Percentiles rank a stretch among this genome's conserved stretches.
Conservation (phyloP, 83 land plant genomes). For the Diphasiastrum complanatum region DNA sequence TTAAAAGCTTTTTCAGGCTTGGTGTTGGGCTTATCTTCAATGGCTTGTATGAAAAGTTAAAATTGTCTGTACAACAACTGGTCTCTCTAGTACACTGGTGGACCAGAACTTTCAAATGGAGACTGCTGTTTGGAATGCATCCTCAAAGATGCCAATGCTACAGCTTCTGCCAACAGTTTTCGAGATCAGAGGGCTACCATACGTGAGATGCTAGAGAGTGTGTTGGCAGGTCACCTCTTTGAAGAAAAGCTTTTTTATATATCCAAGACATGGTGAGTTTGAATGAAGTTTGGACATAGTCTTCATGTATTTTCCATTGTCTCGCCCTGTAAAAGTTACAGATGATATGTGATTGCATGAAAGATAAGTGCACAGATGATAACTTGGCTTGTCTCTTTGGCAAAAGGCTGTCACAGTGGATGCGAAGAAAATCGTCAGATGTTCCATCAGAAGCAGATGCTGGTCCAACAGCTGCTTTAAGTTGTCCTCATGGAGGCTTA, state of each 20-base stretch:
- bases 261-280: slow-evolving; percentile 70
- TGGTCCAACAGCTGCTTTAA: slow-evolving; percentile 71
- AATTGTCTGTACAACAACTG: too few species aligned
- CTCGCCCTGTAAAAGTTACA: too few species aligned
- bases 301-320: too few species aligned
- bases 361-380: too few species aligned
- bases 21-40: too few species aligned
- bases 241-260: slow-evolving; percentile 57
- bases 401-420: slow-evolving; percentile 78
- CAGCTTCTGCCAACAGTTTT: slow-evolving; percentile 59
- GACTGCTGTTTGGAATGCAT: slow-evolving; percentile 72
- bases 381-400: too few species aligned
- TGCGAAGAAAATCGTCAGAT: slow-evolving; percentile 65
- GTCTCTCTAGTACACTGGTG: slow-evolving; percentile 68
- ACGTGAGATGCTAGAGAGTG: slow-evolving; percentile 56
- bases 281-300: background rate
- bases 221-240: slow-evolving; percentile 39
- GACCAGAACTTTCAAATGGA: slow-evolving; percentile 50
- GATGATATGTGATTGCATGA: too few species aligned
- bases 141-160: slow-evolving; percentile 48
- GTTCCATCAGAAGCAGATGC: slow-evolving; percentile 80
- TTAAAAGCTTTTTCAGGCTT: background rate
- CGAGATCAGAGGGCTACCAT: slow-evolving; percentile 53
- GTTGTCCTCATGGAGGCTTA: slow-evolving; percentile 72
- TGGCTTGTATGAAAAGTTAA: too few species aligned